phyloP scores from a whole-genome alignment of 23 red algal genomes.

The Gracilaria gracilis region DNA sequence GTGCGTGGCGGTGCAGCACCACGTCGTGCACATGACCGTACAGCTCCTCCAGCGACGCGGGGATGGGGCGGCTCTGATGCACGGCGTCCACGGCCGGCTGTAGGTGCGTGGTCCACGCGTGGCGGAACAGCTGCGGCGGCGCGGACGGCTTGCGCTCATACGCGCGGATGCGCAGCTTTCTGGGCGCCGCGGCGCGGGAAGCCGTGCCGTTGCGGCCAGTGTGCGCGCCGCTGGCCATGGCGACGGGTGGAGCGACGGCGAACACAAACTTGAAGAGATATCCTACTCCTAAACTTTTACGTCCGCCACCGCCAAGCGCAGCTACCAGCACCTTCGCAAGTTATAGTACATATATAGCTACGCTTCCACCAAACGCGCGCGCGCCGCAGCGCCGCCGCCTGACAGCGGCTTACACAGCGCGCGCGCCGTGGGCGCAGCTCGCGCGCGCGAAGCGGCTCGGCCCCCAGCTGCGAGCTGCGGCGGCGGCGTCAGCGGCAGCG shows the following conservation, averaged over 20 bases:
- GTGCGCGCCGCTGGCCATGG: slow-evolving; percentile 14
- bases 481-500: too few relatives aligned
- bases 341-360: too few relatives aligned
- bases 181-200: slow-evolving; percentile 1
- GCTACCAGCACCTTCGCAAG: too few relatives aligned
- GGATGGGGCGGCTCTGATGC: slow-evolving; percentile 38
- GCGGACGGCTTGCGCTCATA: slow-evolving; percentile 61
- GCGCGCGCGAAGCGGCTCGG: neutral
- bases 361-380: too few relatives aligned
- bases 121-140: slow-evolving; percentile 62
- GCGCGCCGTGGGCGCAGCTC: neutral
- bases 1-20: slow-evolving; percentile 70
- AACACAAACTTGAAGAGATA: neutral
- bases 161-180: slow-evolving; percentile 65
- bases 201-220: too few relatives aligned
- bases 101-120: slow-evolving; percentile 66
- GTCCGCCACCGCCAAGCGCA: too few relatives aligned
- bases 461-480: too few relatives aligned
- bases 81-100: slow-evolving; percentile 79
- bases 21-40: slow-evolving; percentile 90
- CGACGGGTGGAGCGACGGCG: neutral
- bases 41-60: slow-evolving; percentile 81
- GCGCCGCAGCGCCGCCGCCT: too few relatives aligned
- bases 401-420: neutral
- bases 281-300: too few relatives aligned